Conservation (phyloP, 176 grass and related monocot species). For the Musa itinerans region DNA sequence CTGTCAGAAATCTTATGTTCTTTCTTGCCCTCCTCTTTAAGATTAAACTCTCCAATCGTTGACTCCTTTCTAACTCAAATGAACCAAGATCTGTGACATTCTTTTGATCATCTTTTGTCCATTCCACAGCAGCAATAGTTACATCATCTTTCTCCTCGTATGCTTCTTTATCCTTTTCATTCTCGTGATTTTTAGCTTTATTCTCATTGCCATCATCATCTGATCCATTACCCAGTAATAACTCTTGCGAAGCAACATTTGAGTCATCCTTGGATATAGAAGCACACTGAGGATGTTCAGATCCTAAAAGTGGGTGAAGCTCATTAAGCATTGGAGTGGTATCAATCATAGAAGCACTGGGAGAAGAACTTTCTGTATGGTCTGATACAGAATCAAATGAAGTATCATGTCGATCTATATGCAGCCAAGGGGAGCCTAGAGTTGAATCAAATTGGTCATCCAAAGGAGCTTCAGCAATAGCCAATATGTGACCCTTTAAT, state of each 20-base stretch:
- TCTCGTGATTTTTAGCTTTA: slow-evolving; percentile 42
- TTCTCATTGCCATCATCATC: slow-evolving; percentile 21
- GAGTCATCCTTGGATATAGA: slow-evolving; percentile 10
- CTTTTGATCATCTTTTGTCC: slow-evolving; percentile 94
- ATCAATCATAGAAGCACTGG: slow-evolving; percentile 53
- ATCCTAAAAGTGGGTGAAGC: slow-evolving; percentile 33
- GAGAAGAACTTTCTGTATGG: slow-evolving; percentile 34
- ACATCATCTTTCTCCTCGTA: slow-evolving; percentile 35
- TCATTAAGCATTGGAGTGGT: slow-evolving; percentile 66
- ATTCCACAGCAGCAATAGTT: slow-evolving; percentile 58
- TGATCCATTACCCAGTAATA: background rate
- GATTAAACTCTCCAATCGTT: slow-evolving; percentile 86
- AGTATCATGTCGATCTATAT: background rate
- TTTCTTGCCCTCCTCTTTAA: slow-evolving; percentile 69
- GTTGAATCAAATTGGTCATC: slow-evolving; percentile 18
- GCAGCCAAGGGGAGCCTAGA: slow-evolving; percentile 3
- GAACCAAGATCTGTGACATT: slow-evolving; percentile 93
- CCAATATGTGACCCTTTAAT: too few relatives aligned
- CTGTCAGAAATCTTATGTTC: slow-evolving; percentile 17
- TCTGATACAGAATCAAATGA: slow-evolving; percentile 23
- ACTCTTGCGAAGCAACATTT: slow-evolving; percentile 12
- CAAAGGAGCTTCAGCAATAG: too few relatives aligned
- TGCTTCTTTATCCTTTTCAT: slow-evolving; percentile 39
- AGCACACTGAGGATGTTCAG: slow-evolving; percentile 14
- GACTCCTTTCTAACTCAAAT: slow-evolving; percentile 87